A percentile compares a stretch with the other conserved stretches of the same genome.
phyloP scores from a whole-genome alignment of 2,329 filamentous ascomycete species.

The Pyricularia pennisetigena region DNA sequence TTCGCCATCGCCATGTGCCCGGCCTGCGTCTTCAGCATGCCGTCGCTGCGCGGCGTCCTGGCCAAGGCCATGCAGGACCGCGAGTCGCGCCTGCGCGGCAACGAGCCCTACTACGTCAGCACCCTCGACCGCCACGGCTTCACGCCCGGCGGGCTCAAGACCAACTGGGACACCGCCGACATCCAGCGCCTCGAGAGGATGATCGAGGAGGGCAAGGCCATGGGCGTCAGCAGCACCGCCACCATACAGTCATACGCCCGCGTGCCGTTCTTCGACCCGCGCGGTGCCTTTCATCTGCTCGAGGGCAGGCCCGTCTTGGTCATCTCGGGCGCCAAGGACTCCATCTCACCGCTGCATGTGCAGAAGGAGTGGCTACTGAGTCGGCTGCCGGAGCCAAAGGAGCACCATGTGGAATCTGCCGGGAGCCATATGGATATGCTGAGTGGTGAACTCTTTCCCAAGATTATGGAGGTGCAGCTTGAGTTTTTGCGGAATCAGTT shows the following conservation, averaged over 20 bases:
- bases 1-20: not conserved
- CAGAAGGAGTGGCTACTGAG: not conserved
- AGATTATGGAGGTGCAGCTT: not conserved
- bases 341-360: not conserved
- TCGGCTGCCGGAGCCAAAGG: not conserved
- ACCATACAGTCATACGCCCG: not conserved
- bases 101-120: not conserved
- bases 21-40: not conserved
- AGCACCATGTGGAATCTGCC: not conserved
- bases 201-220: not conserved
- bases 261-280: not conserved
- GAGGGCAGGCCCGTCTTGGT: not conserved
- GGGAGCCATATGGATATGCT: not conserved
- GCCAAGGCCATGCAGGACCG: slow-evolving; percentile 2
- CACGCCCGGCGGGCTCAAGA: not conserved
- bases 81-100: not conserved
- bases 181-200: not conserved
- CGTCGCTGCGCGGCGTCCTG: not conserved
- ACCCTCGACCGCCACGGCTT: not conserved
- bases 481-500: not conserved
- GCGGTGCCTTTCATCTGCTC: not conserved
- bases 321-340: not conserved
- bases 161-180: not conserved
- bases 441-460: not conserved
- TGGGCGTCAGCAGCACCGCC: not conserved